Percentiles rank a stretch among this genome's conserved stretches.
These are phyloP conservation scores for Limonium bicolor DNA, from an alignment of 148 eudicot genomes.

Conservation along the genomic window DNA sequence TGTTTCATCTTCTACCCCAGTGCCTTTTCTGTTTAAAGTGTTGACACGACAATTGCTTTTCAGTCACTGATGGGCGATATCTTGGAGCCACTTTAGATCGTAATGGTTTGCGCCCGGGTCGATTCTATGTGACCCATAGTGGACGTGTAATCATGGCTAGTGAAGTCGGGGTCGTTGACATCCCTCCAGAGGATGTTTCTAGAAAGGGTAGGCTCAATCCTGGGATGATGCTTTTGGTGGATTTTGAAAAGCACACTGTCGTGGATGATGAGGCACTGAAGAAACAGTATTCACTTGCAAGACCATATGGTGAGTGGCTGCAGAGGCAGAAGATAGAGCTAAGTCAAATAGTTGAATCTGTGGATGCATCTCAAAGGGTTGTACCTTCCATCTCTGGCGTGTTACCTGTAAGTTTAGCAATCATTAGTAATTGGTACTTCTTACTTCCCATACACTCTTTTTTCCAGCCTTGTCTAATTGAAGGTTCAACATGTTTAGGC, in stretches of 20 bases:
- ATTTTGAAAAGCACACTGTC: constrained; percentile 87
- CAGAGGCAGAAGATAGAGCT: constrained; percentile 69
- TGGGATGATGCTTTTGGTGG: constrained; percentile 99
- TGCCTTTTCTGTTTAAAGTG: neutral
- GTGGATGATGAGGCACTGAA: constrained; percentile 95
- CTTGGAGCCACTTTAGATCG: constrained; percentile 98
- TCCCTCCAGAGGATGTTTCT: constrained; percentile 83
- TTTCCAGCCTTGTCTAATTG: constrained; percentile 5
- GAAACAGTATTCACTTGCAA: constrained; percentile 76
- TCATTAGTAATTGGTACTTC: neutral
- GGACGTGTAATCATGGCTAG: constrained; percentile 98
- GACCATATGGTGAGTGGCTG: constrained; percentile 95
- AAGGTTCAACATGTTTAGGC: constrained; percentile 20
- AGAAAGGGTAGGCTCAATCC: constrained; percentile 98
- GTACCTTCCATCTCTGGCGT: constrained; percentile 70
- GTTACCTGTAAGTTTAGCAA: constrained; percentile 33
- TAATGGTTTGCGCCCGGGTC: constrained; percentile 96
- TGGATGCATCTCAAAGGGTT: constrained; percentile 33
- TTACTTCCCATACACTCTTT: neutral
- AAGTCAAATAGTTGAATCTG: constrained; percentile 81
- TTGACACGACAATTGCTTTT: constrained; percentile 12
- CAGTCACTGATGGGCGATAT: constrained; percentile 99
- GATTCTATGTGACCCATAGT: constrained; percentile 86
- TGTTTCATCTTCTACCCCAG: neutral
- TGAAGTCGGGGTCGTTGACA: constrained; percentile 98